A percentile compares a stretch with the other conserved stretches of the same genome.
phyloP scores from a whole-genome alignment of 108 stramenopile species.

The Discostella stelligeroides region DNA sequence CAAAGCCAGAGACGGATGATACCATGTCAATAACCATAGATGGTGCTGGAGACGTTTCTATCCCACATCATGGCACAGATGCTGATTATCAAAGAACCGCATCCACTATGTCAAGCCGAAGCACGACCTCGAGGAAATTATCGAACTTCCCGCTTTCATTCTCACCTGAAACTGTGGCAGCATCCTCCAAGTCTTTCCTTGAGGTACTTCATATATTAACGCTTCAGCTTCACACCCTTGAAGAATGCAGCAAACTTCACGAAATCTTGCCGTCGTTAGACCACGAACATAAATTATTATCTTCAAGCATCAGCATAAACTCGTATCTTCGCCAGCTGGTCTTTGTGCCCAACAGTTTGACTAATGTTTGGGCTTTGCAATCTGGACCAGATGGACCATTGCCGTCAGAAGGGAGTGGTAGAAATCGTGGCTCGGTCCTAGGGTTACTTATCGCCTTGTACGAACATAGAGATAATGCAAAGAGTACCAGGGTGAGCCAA shows the following conservation, averaged over 20 bases:
- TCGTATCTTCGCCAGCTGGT: conserved; percentile 77
- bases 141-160: conserved; percentile 40
- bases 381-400: conserved; percentile 74
- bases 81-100: conserved; percentile 17
- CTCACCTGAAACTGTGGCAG: conserved; percentile 71
- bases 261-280: conserved; percentile 69
- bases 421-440: conserved; percentile 76
- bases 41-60: conserved; percentile 44
- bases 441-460: conserved; percentile 88
- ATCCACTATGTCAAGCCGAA: conserved; percentile 47
- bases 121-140: conserved; percentile 35
- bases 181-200: conserved; percentile 83
- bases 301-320: conserved; percentile 74
- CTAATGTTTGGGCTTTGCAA: conserved; percentile 79
- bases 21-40: conserved; percentile 28
- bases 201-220: conserved; percentile 88
- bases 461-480: conserved; percentile 72
- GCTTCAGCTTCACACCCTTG: conserved; percentile 87
- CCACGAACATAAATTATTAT: conserved; percentile 76
- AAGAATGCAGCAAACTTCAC: conserved; percentile 82
- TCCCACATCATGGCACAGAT: conserved; percentile 10
- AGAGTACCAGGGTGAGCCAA: conserved; percentile 42
- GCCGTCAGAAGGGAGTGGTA: conserved; percentile 77
- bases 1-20: conserved; percentile 55
- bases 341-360: conserved; percentile 68